Evolutionary conservation across 2,329 filamentous ascomycete genomes (phyloP), one percentile per base, ranked within the genome.

Genomic region (Dothistroma septosporum): DNA sequence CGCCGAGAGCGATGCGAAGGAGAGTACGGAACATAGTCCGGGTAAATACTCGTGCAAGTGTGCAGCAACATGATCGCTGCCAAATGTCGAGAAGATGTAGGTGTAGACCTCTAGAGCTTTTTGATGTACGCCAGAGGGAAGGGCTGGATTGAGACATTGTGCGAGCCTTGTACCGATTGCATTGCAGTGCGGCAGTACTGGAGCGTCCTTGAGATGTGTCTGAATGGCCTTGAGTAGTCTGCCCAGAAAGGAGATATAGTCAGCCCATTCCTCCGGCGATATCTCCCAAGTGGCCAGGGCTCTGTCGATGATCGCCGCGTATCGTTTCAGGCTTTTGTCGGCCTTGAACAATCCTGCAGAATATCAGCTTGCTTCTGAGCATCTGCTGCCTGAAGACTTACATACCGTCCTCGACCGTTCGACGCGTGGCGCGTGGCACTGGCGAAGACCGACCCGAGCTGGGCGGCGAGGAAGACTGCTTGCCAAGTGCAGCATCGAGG

Each of bases 171-270:
- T 94, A 70, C 94, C 90, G 72, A 99, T 88, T 59, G 87, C 82
- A 19, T 85, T 81, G 77, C 92, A 96, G 70, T 92, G 87, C 12
- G 94, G 93, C 61, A 99, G 87, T 35, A 86, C 79, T 9, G 85
- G 83, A 59, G 87, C 84, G 61, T 85, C 86, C 49, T 87, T 79
- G 24, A 91, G 91, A 65, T 92, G 90, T 49, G 89, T 86, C 84
- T 99, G 94, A 22, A 99, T 82, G 41, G 93, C 91, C 85, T 97
- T 97, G 64, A 96, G 81, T 53, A 99, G 82, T 64, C 91, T 87
- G 73, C 90, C 95, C 59, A 99, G 79, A 74, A 97, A 99, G 19
- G 93, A 96, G 71, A 99, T 99, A 74, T 99, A 99, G 78, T 99
- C 94, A 53, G 95, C 94, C 94, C 94, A 99, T 85, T 99, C 94